phyloP scores from a whole-genome alignment of 2,329 filamentous ascomycete genomes.

The Cladosporium velox region DNA sequence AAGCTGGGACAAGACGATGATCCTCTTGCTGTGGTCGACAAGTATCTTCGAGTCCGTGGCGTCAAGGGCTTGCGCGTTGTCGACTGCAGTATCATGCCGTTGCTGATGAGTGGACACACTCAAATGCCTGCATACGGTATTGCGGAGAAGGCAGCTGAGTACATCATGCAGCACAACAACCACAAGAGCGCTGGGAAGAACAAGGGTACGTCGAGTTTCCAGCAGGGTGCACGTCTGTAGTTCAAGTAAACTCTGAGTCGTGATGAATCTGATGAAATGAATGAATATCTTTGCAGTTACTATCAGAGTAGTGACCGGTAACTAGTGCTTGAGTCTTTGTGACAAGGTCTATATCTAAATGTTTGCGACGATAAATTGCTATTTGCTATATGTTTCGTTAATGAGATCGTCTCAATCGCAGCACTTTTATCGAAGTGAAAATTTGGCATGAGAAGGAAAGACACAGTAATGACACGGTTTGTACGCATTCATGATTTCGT shows the following conservation, averaged over 20 bases:
- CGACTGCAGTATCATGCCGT: constrained; percentile 57
- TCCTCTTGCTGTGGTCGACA: constrained; percentile 54
- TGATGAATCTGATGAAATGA: neutral
- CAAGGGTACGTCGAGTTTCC: neutral
- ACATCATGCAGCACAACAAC: constrained; percentile 47
- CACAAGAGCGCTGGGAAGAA: constrained; percentile 2
- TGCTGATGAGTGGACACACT: constrained; percentile 54
- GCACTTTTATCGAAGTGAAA: neutral
- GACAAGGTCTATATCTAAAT: neutral
- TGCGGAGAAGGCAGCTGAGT: constrained; percentile 56
- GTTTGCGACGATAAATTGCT: neutral
- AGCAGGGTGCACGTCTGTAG: constrained; percentile 8
- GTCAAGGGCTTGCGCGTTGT: constrained; percentile 57
- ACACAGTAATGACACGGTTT: neutral
- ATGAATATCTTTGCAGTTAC: neutral
- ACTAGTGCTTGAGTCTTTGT: no score
- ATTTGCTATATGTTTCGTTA: neutral
- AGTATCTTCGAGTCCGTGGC: constrained; percentile 55
- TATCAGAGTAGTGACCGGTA: neutral
- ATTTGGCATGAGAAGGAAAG: neutral
- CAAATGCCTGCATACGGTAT: constrained; percentile 62
- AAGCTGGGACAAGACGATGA: constrained; percentile 57
- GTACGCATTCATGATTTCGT: neutral
- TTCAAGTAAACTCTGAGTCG: neutral
- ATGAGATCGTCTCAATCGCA: neutral